Evolutionary conservation across 345 rosid genomes (phyloP).

Genomic region (Trapa incisa): DNA sequence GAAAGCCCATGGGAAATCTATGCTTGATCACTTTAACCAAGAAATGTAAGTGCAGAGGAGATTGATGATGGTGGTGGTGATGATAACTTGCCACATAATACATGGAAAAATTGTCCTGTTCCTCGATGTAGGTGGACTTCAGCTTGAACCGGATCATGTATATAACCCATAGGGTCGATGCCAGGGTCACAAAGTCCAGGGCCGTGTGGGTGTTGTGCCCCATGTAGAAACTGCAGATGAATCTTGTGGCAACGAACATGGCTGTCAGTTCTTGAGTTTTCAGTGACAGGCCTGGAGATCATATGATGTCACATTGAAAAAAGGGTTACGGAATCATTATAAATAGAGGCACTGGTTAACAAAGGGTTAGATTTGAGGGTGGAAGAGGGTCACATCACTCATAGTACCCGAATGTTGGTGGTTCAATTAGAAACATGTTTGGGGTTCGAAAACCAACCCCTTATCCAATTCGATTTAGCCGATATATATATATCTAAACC

Average conservation of each 20-base stretch:
- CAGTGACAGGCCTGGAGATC: constrained; percentile 54
- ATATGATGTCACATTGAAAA: neutral
- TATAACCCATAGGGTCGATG: constrained; percentile 53
- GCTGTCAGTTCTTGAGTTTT: constrained; percentile 71
- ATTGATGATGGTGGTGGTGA: no score
- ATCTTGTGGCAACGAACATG: constrained; percentile 44
- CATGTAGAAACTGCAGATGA: constrained; percentile 27
- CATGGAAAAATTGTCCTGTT: constrained; percentile 41
- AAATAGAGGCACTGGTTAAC: no score
- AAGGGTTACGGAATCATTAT: neutral
- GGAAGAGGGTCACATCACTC: neutral
- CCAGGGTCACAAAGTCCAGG: constrained; percentile 46
- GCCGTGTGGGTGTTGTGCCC: constrained; percentile 51
- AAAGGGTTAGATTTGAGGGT: neutral
- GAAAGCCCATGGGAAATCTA: neutral
- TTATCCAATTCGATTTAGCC: no score
- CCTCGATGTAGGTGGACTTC: constrained; percentile 50
- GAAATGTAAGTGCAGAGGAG: no score
- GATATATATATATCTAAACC: no score
- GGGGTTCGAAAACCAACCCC: no score
- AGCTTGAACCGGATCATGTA: constrained; percentile 66
- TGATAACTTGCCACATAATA: constrained; percentile 37
- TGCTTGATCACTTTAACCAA: no score
- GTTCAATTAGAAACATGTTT: neutral
- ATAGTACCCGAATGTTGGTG: neutral